phyloP scores from a whole-genome alignment of 108 stramenopile genomes.

The Parmales sp. region DNA sequence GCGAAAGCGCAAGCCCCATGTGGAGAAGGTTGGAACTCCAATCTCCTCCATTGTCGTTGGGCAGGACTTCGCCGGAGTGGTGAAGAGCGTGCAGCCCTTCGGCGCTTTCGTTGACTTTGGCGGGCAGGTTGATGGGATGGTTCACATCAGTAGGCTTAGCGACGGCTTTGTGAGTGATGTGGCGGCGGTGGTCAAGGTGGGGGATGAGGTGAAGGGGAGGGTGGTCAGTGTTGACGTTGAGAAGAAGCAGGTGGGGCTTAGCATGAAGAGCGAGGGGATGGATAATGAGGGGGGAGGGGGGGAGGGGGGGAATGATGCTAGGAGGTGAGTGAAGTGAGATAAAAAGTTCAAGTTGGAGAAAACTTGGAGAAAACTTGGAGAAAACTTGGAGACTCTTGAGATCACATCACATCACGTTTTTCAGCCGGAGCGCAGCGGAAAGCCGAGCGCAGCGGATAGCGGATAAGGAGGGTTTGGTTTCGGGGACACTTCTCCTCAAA shows the following conservation, averaged over 20 bases:
- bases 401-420: too few species aligned
- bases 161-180: conserved; percentile 71
- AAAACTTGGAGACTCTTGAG: too few species aligned
- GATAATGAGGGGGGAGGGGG: too few species aligned
- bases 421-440: too few species aligned
- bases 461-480: too few species aligned
- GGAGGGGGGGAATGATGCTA: too few species aligned
- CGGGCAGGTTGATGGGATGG: conserved; percentile 72
- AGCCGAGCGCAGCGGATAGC: too few species aligned
- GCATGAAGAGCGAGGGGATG: conserved; percentile 59
- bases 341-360: too few species aligned
- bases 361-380: too few species aligned
- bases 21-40: conserved; percentile 44
- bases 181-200: conserved; percentile 63
- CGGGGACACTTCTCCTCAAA: too few species aligned
- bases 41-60: conserved; percentile 70
- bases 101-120: conserved; percentile 93
- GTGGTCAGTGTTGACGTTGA: conserved; percentile 70
- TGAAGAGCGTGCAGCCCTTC: conserved; percentile 72
- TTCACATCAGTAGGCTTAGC: conserved; percentile 86
- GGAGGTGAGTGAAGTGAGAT: too few species aligned
- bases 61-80: conserved; percentile 59
- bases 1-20: conserved; percentile 31
- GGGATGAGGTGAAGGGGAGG: conserved; percentile 74
- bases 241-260: conserved; percentile 76